Percentiles rank a stretch among this genome's conserved stretches.
Evolutionary conservation across 1,284 basidiomycete species (phyloP).

Genomic region (Ustilago shanxiensis): DNA sequence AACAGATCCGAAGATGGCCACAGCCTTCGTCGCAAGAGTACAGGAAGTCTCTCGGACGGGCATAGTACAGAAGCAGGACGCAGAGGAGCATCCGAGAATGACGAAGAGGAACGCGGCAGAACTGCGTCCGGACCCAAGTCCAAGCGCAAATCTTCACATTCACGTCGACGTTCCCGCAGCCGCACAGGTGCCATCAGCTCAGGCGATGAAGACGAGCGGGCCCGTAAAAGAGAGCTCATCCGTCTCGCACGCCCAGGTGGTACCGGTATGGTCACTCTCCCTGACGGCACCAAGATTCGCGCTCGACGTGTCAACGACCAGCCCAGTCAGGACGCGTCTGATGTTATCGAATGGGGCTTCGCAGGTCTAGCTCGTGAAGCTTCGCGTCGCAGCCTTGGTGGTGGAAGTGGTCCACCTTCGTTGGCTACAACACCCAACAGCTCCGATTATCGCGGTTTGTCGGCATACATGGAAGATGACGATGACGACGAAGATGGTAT

Average conservation of each 20-base stretch:
- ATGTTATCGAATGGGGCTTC: conserved; percentile 64
- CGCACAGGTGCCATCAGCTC: conserved; percentile 48
- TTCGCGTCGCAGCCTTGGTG: conserved; percentile 42
- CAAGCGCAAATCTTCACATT: conserved; percentile 36
- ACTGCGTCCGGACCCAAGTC: conserved; percentile 18
- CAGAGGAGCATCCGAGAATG: conserved; percentile 30
- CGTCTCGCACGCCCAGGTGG: conserved; percentile 64
- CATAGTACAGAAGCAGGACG: conserved; percentile 19
- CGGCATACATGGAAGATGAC: conserved; percentile 34
- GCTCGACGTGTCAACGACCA: conserved; percentile 64
- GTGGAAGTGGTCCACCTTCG: conserved; percentile 43
- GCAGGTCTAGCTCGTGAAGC: conserved; percentile 62
- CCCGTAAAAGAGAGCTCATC: conserved; percentile 60
- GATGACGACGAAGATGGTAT: conserved; percentile 48
- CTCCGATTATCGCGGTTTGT: conserved; percentile 36
- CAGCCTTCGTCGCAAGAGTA: conserved; percentile 47
- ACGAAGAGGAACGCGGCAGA: conserved; percentile 50
- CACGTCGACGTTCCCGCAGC: conserved; percentile 48
- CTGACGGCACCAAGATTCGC: conserved; percentile 65
- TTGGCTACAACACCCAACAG: conserved; percentile 47
- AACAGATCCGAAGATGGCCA: conserved; percentile 23
- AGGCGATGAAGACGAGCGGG: conserved; percentile 57
- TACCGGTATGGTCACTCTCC: conserved; percentile 68
- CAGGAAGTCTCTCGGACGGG: conserved; percentile 33
- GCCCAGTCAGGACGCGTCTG: conserved; percentile 49